Evolutionary conservation across 192 early-diverging fungal species (phyloP), one percentile per base, ranked within the genome.

Genomic region (Entophlyctis luteolus): DNA sequence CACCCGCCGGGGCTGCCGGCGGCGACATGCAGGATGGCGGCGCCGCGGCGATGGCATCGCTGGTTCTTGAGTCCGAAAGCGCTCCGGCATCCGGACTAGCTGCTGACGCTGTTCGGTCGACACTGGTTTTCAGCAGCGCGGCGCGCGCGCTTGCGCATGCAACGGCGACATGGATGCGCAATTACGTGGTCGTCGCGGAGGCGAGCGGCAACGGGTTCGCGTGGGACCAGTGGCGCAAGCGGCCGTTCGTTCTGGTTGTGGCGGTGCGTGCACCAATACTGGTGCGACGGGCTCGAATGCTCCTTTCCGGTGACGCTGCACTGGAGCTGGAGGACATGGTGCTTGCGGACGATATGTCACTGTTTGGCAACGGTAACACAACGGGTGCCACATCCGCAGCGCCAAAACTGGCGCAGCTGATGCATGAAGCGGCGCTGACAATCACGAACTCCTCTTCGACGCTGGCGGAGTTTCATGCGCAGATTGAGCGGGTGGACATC

Each of bases 261-360:
- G 83, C 88, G n/a, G 80, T 98, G 3, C 89, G 95, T 50, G 90
- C 91, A n/a, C 89, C 92, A 0, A 69, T 86, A 27, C 73, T 72
- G 28, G 71, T 87, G 22, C 87, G 94, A n/a, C n/a, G n/a, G n/a
- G n/a, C n/a, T n/a, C n/a, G n/a, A n/a, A n/a, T n/a, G n/a, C n/a
- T n/a, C n/a, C n/a, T n/a, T n/a, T 59, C 54, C 35, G 52, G 31
- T 6, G 68, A 72, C 31, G 32, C 54, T 46, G 28, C 1, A 42
- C 53, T 53, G 53, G n/a, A 38, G 45, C 48, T 68, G 37, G 55
- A 63, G 20, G 48, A 62, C 14, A 71, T 72, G 28, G 45, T 59
- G 35, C 22, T 25, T 14, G 25, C 48, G 35, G 67, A 67, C 58
- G 60, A 71, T 16, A 22, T 20, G 18, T n/a, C n/a, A n/a, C n/a